Evolutionary conservation across 2,329 filamentous ascomycete species (phyloP), one percentile per base, ranked within the genome.

Genomic region (Exophiala phaeomuriformis): DNA sequence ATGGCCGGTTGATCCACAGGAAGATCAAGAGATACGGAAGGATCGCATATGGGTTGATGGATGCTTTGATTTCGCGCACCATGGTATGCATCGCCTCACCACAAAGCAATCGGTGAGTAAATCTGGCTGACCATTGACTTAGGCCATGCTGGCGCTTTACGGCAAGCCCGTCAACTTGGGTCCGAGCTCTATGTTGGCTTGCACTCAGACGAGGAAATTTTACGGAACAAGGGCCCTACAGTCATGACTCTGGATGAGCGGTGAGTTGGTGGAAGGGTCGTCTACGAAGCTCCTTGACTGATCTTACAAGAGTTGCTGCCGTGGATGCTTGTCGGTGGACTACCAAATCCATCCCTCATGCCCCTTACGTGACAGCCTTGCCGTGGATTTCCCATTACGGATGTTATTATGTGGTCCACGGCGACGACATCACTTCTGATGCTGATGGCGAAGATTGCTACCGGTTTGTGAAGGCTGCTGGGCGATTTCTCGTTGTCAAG

Each of bases 21-120:
- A 82, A 39, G 78, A 82, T 65, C 67, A 79, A 40, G 57, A 58
- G 39, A 74, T 84, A 44, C 73, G 71, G 29, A 77, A 85, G 53
- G 83, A 87, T 64, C 84, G 91, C 62, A 88, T 98, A 65, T 98
- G 94, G 94, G 87, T 98, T 29, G 93, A 98, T 69, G 93, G 93
- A 59, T 98, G 93, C 77, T 98, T 96, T 75, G 93, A 98, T 75
- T 98, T 98, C 73, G 94, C 90, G 73, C 93, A 98, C 70, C 93
- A 97, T 69, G 93, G 88, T 89, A 71, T 62, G 74, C 19, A 19
- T 19, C 19, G 19, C 64, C 28, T 35, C 40, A 48, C 52, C 33
- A 31, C 51, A 43, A 28, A 47, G 42, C n/a, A 9, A 49, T 35
- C 53, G 55, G 55, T 56, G 56, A 40, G 54, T 48, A 45, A 30